These are phyloP conservation scores for Rhododendron henanense DNA, from an alignment of 148 eudicot genomes.

Conservation along the genomic window DNA sequence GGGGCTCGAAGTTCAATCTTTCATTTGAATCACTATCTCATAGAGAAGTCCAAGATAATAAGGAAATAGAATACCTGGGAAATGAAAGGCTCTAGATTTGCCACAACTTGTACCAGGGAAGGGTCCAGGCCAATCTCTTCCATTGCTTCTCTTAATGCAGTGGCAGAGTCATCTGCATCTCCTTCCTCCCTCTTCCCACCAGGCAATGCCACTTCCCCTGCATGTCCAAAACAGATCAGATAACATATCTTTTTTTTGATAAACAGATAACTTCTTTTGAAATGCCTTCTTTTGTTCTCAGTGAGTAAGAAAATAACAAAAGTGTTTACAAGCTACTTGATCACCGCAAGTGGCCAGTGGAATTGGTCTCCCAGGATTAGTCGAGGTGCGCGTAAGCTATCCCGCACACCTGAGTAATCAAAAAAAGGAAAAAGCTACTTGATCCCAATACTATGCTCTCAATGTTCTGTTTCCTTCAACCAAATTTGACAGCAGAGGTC, in stretches of 20 bases:
- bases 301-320: neutral
- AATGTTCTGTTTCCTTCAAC: neutral
- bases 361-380: neutral
- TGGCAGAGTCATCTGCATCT: conserved; percentile 28
- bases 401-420: neutral
- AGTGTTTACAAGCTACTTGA: neutral
- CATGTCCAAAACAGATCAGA: neutral
- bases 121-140: conserved; percentile 39
- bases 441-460: neutral
- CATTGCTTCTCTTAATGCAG: conserved; percentile 33
- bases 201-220: conserved; percentile 42
- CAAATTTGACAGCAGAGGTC: too few species aligned
- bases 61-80: conserved; percentile 14
- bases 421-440: neutral
- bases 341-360: neutral
- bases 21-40: neutral
- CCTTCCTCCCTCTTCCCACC: conserved; percentile 35
- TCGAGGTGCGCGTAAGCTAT: too few species aligned
- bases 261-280: neutral
- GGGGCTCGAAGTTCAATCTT: neutral
- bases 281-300: neutral
- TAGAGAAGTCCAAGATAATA: neutral
- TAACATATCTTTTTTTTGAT: too few species aligned
- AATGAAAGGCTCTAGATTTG: conserved; percentile 29
- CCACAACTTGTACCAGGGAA: conserved; percentile 21